Base-by-base conservation (phyloP, 106 monocot genomes). In the Dioscorea alata region DNA sequence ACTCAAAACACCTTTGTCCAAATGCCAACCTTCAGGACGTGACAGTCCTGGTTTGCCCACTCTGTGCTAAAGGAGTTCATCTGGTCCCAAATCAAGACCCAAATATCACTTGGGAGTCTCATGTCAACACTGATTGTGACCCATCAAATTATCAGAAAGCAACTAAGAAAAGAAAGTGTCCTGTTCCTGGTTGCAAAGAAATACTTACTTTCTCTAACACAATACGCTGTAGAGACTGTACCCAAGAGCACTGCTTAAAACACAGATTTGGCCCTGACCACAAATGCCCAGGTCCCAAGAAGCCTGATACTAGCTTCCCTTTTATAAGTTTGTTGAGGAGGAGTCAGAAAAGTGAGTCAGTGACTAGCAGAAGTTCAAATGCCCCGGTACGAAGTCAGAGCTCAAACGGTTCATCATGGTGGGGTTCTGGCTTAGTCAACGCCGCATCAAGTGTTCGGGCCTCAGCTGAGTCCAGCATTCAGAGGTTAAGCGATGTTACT, bases 31-130 rank as follows among this genome's bases (percentile, higher is more conserved):
- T 75, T 48, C 22, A 86, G 28, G 94, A 91, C 60, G 83, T 86
- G 25, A 88, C 81, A 7, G 94, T 95, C 32, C 57, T 95, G 25
- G 63, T 91, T 18, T 95, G 94, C 58, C 94, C 94, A 22, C 81
- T 95, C 65, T 95, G 94, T 77, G 88, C 91, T 53, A 83, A 91
- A 79, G 72, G 83, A 12, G 85, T 95, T 66, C 85, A 83, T 8
- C 71, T 95, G 56, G 52, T 78, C 56, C 88, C 79, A 54, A 84
- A 82, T 52, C 83, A 91, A 78, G 88, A 95, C 66, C 86, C 94
- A 49, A 95, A 95, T 34, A 82, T 88, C 59, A 88, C 94, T 15
- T 95, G 94, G 94, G 90, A 95, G 28, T 34, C 71, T 28, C 94
- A 94, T 67, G 85, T 83, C 32, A 94, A 90, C 52, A 76, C 63